Base-by-base conservation (phyloP, 1,284 basidiomycete genomes). In the Pseudozyma flocculosa region DNA sequence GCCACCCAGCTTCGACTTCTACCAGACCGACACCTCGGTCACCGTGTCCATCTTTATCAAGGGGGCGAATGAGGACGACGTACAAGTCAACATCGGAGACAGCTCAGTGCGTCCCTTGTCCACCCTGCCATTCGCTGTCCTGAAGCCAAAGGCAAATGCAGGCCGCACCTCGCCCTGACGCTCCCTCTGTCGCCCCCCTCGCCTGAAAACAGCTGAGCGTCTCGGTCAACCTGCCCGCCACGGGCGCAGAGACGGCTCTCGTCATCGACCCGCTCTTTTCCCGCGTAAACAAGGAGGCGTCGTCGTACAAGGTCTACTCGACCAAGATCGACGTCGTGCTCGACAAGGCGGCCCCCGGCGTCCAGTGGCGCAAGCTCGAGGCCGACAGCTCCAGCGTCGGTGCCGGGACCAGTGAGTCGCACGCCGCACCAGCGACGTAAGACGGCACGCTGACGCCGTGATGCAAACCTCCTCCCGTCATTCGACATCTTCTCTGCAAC, bases 1-100 rank as follows among this genome's bases (percentile, higher is more conserved):
- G n/a, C 4, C 32, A 11, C 14, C 8, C 32, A 34, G 73, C n/a
- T 61, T 72, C 49, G 77, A 78, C 56, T 78, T 60, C 48, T 78
- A 77, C 50, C 77, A 78, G 57, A 78, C 76, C 0, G 72, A 68
- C 40, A 64, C 63, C 4, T 53, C 50, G 26, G 60, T 78, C 30
- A 64, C 56, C 38, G 26, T 78, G 2, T 70, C 68, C 1, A 41
- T 78, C 44, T 78, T 73, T 48, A 56, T 68, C 40, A 73, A 73
- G 51, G 55, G 63, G 9, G 60, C 57, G 1, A 52, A 54, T 1
- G n/a, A 57, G 8, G 61, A 65, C 17, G 42, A 69, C 11, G 54
- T 78, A 14, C 21, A 39, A 1, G 54, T 73, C 14, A 49, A 54
- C 11, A 60, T 64, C 17, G 36, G 18, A 1, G 41, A 50, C 5